Percentiles rank a stretch among this genome's conserved stretches.
Conservation (phyloP, 1,284 basidiomycete species). For the Ceratobasidium papillatum region DNA sequence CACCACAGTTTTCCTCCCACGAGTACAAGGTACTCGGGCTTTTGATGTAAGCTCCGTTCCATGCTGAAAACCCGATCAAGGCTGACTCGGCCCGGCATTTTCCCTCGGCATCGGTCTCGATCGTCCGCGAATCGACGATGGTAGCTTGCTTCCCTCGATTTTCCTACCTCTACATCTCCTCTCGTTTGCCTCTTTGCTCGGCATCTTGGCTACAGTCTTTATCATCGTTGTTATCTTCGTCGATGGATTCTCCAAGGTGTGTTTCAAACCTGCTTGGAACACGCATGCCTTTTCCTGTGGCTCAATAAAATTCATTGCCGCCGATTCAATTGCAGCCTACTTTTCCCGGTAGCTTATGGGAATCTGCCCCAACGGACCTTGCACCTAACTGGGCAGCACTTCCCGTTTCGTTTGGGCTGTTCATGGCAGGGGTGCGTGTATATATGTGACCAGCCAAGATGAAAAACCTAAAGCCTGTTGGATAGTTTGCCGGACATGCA, state of each 20-base stretch:
- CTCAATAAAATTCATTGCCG: not conserved
- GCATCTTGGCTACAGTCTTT: constrained; percentile 80
- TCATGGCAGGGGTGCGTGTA: constrained; percentile 87
- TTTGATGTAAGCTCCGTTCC: constrained; percentile 63
- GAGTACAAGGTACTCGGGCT: constrained; percentile 81
- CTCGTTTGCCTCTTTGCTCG: constrained; percentile 86
- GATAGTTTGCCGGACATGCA: constrained; percentile 88
- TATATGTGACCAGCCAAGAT: not conserved
- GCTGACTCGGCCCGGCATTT: not conserved
- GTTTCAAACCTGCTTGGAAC: too few species aligned
- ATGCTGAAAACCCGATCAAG: not conserved
- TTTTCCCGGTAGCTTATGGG: constrained; percentile 83
- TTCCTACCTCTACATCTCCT: constrained; percentile 85
- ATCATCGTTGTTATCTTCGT: constrained; percentile 83
- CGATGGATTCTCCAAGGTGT: constrained; percentile 80
- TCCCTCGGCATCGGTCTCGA: not conserved
- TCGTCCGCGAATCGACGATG: constrained; percentile 12
- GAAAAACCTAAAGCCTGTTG: not conserved
- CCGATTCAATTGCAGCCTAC: constrained; percentile 50
- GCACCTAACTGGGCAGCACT: constrained; percentile 65
- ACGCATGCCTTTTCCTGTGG: too few species aligned
- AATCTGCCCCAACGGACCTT: constrained; percentile 75
- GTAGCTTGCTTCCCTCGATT: constrained; percentile 80
- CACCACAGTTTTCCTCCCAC: constrained; percentile 71
- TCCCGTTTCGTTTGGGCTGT: constrained; percentile 78